Evolutionary conservation across 2,329 filamentous ascomycete genomes (phyloP).

Genomic region (Cercospora zeina): DNA sequence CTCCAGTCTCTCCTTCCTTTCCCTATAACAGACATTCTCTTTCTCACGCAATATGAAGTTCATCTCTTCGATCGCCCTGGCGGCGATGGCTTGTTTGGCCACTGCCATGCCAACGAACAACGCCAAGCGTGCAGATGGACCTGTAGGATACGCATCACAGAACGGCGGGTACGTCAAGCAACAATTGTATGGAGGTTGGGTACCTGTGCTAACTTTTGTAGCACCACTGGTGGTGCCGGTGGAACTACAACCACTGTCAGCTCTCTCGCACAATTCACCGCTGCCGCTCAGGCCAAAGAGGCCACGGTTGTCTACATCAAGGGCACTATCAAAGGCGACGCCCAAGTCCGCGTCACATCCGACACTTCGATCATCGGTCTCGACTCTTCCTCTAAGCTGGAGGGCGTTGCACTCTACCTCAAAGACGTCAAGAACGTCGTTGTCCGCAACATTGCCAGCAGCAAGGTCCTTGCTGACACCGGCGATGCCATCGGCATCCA

Average conservation of each 20-base stretch:
- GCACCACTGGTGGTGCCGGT: conserved; percentile 51
- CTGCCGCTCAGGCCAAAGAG: conserved; percentile 39
- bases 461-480: conserved; percentile 50
- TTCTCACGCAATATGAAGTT: conserved; percentile 22
- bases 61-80: conserved; percentile 31
- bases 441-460: conserved; percentile 57
- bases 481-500: conserved; percentile 57
- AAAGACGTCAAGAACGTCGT: conserved; percentile 57
- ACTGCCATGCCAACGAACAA: conserved; percentile 26
- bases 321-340: conserved; percentile 39
- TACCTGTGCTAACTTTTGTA: neutral
- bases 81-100: conserved; percentile 31
- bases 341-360: conserved; percentile 41
- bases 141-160: conserved; percentile 34
- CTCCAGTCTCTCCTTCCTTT: conserved; percentile 4
- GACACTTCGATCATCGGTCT: conserved; percentile 57
- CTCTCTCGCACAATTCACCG: conserved; percentile 46
- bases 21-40: conserved; percentile 15
- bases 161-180: conserved; percentile 32
- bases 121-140: conserved; percentile 19
- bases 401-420: conserved; percentile 52
- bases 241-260: conserved; percentile 51
- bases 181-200: neutral
- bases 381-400: conserved; percentile 46
- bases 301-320: conserved; percentile 51